Conservation (phyloP, 176 grass and related monocot genomes). For the Carex pumila region DNA sequence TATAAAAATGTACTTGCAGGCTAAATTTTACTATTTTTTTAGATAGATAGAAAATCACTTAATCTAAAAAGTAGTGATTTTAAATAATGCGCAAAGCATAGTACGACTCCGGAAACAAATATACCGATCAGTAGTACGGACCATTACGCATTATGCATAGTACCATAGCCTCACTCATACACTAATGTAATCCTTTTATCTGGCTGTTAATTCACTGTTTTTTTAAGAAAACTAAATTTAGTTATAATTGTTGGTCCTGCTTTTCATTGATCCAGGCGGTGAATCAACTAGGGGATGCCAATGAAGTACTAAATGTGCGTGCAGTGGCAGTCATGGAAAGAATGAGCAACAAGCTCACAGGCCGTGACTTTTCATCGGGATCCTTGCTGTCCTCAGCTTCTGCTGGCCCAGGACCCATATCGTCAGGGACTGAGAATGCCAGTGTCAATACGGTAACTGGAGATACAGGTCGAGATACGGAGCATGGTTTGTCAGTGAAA, state of each 20-base stretch:
- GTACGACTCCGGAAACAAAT: too few species aligned
- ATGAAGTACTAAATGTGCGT: slow-evolving; percentile 94
- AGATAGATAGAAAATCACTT: too few species aligned
- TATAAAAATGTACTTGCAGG: too few species aligned
- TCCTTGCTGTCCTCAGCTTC: background rate
- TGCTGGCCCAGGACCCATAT: slow-evolving; percentile 26
- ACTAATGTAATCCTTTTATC: background rate
- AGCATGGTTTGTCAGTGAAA: slow-evolving; percentile 66
- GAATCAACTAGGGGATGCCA: slow-evolving; percentile 95
- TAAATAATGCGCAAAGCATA: too few species aligned
- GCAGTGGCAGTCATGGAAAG: slow-evolving; percentile 91
- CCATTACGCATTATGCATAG: too few species aligned
- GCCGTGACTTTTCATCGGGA: slow-evolving; percentile 72
- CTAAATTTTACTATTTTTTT: too few species aligned
- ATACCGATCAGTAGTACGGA: too few species aligned
- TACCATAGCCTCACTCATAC: background rate
- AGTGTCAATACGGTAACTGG: slow-evolving; percentile 34
- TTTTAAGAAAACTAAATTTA: background rate
- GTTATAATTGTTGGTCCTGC: background rate
- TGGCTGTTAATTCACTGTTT: background rate
- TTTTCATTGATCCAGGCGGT: slow-evolving; percentile 46
- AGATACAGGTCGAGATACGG: slow-evolving; percentile 51
- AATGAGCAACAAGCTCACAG: slow-evolving; percentile 95
- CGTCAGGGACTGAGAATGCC: slow-evolving; percentile 30
- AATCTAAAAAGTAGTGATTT: too few species aligned